Percentiles rank a stretch among this genome's conserved stretches.
Evolutionary conservation across 352 stramenopile genomes (phyloP).

Genomic region (Pilasporangium apinafurcum): DNA sequence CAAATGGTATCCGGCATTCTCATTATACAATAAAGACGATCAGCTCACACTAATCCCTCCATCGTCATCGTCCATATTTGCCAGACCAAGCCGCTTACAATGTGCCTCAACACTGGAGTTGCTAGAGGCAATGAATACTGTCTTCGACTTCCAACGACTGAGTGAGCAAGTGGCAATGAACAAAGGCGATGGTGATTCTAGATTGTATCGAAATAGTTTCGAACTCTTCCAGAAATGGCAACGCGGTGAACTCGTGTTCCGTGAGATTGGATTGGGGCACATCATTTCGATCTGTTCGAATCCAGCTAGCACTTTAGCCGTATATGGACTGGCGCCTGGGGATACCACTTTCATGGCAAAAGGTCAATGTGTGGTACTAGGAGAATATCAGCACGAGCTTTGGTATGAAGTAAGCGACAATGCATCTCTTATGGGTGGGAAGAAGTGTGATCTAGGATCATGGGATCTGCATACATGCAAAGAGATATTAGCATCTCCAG

Average conservation of each 20-base stretch:
- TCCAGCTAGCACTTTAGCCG: conserved; percentile 7
- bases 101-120: conserved; percentile 31
- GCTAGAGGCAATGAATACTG: conserved; percentile 19
- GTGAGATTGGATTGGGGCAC: conserved; percentile 23
- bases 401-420: conserved; percentile 52
- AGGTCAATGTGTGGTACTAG: conserved; percentile 53
- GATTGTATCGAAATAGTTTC: conserved; percentile 20
- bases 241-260: conserved; percentile 14
- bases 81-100: conserved; percentile 11
- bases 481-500: conserved; percentile 32
- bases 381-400: conserved; percentile 51
- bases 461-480: conserved; percentile 48
- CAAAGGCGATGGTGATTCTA: neutral
- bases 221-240: conserved; percentile 21
- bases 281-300: conserved; percentile 28
- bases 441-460: neutral
- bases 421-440: neutral
- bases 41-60: conserved; percentile 69
- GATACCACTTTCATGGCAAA: conserved; percentile 59
- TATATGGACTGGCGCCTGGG: conserved; percentile 33
- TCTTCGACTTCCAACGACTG: conserved; percentile 12
- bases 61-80: neutral
- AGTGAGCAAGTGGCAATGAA: neutral
- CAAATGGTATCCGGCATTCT: conserved; percentile 86
- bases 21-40: conserved; percentile 91